Conservation (phyloP, 208 protist species). For the Acanthamoeba triangularis region DNA sequence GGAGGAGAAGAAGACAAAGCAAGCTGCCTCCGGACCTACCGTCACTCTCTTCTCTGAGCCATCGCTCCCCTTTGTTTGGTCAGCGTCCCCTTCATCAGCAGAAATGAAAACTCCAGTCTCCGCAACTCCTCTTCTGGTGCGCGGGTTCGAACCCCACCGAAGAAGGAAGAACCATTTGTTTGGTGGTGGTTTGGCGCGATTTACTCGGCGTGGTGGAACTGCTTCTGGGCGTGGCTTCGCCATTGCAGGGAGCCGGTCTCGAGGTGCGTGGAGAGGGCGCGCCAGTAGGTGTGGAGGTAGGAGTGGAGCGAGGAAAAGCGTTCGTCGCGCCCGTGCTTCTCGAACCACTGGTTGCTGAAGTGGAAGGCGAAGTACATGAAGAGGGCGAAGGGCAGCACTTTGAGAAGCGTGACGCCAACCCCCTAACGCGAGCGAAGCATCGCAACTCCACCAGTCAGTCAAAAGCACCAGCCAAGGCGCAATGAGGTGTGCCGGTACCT, state of each 20-base stretch:
- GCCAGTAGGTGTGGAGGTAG: conserved; percentile 42
- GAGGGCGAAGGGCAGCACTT: conserved; percentile 26
- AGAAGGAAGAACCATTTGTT: no score
- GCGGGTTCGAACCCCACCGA: no score
- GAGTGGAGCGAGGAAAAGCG: background rate
- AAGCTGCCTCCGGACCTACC: no score
- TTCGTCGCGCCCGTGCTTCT: background rate
- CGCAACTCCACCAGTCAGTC: background rate
- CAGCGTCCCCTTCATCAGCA: no score
- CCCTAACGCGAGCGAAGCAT: background rate
- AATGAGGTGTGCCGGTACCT: background rate
- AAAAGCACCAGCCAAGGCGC: background rate
- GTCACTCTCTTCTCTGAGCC: no score
- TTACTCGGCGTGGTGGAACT: background rate
- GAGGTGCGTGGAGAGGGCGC: conserved; percentile 22
- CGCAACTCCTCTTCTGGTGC: no score
- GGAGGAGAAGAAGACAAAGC: no score
- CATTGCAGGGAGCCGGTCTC: conserved; percentile 20
- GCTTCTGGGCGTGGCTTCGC: conserved; percentile 42
- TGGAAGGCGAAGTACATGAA: conserved; percentile 34
- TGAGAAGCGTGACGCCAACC: conserved; percentile 1
- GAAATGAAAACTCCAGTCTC: no score
- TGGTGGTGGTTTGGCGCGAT: no score
- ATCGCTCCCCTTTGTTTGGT: no score
- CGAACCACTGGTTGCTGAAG: conserved; percentile 52